Percentiles rank a stretch among this genome's conserved stretches.
Evolutionary conservation across 2,329 filamentous ascomycete genomes (phyloP).

Genomic region (Dryadomyces sulphureus): DNA sequence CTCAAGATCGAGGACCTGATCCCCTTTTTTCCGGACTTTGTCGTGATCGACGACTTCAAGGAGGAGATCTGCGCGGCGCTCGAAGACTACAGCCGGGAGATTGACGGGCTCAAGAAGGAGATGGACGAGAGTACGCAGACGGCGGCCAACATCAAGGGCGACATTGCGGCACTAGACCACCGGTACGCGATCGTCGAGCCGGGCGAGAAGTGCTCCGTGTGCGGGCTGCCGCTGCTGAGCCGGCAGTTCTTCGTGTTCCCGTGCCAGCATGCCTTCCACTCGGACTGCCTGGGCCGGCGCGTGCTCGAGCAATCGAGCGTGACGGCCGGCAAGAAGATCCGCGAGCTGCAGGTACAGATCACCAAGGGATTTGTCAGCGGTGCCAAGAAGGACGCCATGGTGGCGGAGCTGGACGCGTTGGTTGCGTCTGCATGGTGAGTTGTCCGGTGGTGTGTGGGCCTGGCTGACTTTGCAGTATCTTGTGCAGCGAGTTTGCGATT

Average conservation of each 20-base stretch:
- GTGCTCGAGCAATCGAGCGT: conserved; percentile 71
- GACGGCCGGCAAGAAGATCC: conserved; percentile 64
- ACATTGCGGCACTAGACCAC: conserved; percentile 73
- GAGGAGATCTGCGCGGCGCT: conserved; percentile 91
- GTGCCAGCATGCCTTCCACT: conserved; percentile 95
- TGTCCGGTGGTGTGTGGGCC: neutral
- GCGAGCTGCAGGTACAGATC: conserved; percentile 73
- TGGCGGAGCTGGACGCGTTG: conserved; percentile 79
- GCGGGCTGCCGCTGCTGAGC: conserved; percentile 70
- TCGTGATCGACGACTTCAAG: conserved; percentile 98
- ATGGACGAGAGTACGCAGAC: conserved; percentile 93
- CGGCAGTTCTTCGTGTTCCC: conserved; percentile 97
- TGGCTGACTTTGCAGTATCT: conserved; percentile 41
- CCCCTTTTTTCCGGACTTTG: conserved; percentile 96
- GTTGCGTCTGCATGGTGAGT: conserved; percentile 77
- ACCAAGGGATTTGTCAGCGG: conserved; percentile 59
- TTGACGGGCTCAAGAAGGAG: conserved; percentile 74
- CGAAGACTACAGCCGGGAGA: conserved; percentile 84
- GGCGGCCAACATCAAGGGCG: conserved; percentile 76
- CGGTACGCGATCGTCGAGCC: conserved; percentile 95
- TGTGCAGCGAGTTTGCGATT: conserved; percentile 91
- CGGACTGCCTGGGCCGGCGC: conserved; percentile 76
- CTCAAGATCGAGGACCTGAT: conserved; percentile 93
- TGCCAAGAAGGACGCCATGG: conserved; percentile 62
- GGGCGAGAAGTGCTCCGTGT: conserved; percentile 85